Base-by-base conservation (phyloP, 768 basidiomycete genomes). In the Tylopilus subfusipes region DNA sequence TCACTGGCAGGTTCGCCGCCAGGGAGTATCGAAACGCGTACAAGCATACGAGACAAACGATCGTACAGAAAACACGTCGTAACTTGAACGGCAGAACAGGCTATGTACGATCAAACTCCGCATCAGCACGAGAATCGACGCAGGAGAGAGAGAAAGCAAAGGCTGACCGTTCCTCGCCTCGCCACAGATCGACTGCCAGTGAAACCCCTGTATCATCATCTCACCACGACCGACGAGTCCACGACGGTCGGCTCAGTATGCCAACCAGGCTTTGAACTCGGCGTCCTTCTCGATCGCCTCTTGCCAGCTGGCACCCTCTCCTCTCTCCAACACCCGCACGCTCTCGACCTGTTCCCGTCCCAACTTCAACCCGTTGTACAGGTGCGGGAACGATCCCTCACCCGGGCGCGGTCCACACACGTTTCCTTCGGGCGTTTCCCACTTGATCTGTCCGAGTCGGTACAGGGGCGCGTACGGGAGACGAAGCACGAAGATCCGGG, bases 331-430 rank as follows among this genome's bases (percentile, higher is more conserved):
- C 29, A 57, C 56, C 25, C 52, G 53, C 38, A 79, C 70, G 36
- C 73, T 72, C 43, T 82, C 76, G 2, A 83, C 66, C 59, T 82
- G 78, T 0, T 63, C 66, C 18, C 62, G 72, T 14, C 80, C 81
- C 21, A 84, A 56, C 44, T 59, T 68, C 14, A 75, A 53, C 7
- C 68, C 64, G 47, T 81, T 82, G 52, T 82, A 81, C 25, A 84
- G 50, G 58, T 84, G 83, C 1, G 82, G 82, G 53, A 82, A 84
- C 50, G 78, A 48, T 4, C 76, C 74, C 52, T 80, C 75, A 22
- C 68, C 75, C 4, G 76, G 75, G 4, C 76, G 61, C 18, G 74
- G 69, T 10, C 80, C 80, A 12, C 68, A 70, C 53, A 74, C 71
- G 2, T 68, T 62, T 24, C 67, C 71, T 36, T 75, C 70, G 0